Evolutionary conservation across 2,329 filamentous ascomycete genomes (phyloP).

Genomic region (Periconia sp.): DNA sequence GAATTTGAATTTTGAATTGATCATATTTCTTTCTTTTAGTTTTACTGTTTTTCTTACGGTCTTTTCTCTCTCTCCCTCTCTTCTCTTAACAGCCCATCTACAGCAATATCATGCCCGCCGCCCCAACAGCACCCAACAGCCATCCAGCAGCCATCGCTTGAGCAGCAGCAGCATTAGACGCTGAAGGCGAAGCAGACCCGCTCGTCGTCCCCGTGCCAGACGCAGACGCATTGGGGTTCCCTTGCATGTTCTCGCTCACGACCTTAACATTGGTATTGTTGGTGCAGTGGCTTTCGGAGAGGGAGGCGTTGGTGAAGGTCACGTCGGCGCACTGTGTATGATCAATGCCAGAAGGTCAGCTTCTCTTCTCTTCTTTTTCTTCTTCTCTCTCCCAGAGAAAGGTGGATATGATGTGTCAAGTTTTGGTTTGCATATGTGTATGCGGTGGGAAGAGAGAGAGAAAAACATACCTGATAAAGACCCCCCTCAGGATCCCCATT

Average conservation of each 20-base stretch:
- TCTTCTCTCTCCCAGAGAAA: too few relatives aligned
- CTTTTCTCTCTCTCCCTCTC: background rate
- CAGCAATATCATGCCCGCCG: constrained; percentile 33
- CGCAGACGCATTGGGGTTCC: constrained; percentile 52
- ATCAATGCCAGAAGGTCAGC: constrained; percentile 6
- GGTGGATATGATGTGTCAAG: too few relatives aligned
- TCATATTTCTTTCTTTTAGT: too few relatives aligned
- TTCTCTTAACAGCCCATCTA: constrained; percentile 8
- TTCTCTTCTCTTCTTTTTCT: background rate
- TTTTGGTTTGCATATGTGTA: too few relatives aligned
- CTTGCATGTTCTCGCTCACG: constrained; percentile 40
- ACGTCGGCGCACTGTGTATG: constrained; percentile 68
- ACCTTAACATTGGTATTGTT: constrained; percentile 60
- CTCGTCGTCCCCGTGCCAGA: constrained; percentile 30
- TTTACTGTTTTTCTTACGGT: background rate
- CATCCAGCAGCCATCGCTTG: constrained; percentile 36
- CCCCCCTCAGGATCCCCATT: constrained; percentile 60
- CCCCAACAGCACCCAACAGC: constrained; percentile 37
- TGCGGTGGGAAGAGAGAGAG: too few relatives aligned
- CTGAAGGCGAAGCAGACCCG: constrained; percentile 16
- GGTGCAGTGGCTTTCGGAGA: constrained; percentile 55
- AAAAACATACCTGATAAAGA: constrained; percentile 61
- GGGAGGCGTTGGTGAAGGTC: constrained; percentile 60
- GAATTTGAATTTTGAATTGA: too few relatives aligned
- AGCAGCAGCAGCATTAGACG: constrained; percentile 26